These are phyloP conservation scores for Trifolium subterraneum DNA, from an alignment of 306 rosid genomes.

Conservation along the genomic window DNA sequence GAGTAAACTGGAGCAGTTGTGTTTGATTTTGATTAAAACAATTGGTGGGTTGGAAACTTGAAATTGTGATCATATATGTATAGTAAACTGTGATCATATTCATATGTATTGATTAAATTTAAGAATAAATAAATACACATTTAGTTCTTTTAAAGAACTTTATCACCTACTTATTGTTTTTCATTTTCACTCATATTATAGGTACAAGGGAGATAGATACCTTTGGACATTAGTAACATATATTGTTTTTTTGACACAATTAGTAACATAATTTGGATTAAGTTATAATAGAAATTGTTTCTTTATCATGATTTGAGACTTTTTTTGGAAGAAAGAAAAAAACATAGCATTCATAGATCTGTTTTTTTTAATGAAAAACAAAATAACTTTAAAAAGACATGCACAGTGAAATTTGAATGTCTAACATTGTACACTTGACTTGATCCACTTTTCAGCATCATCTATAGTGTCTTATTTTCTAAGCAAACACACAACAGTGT, in stretches of 20 bases:
- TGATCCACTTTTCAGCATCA: neutral
- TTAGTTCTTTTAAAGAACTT: neutral
- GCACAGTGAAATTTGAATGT: constrained; percentile 4
- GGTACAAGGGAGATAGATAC: neutral
- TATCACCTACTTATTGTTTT: neutral
- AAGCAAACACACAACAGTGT: constrained; percentile 3
- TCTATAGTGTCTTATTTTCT: neutral
- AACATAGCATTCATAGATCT: neutral
- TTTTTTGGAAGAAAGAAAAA: neutral
- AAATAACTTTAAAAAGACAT: neutral
- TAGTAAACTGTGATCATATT: neutral
- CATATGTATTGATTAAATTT: neutral
- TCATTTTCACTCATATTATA: neutral
- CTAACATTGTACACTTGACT: constrained; percentile 12
- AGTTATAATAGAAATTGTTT: neutral
- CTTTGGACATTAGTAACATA: neutral
- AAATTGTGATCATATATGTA: neutral
- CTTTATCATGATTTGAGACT: neutral
- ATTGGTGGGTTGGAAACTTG: neutral
- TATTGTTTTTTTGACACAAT: too few relatives aligned
- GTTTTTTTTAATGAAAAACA: neutral
- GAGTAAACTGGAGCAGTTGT: neutral
- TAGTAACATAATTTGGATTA: neutral
- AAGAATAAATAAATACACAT: neutral
- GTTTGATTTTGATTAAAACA: neutral